Evolutionary conservation across 2,329 filamentous ascomycete species (phyloP).

Genomic region (Colletotrichum simmondsii): DNA sequence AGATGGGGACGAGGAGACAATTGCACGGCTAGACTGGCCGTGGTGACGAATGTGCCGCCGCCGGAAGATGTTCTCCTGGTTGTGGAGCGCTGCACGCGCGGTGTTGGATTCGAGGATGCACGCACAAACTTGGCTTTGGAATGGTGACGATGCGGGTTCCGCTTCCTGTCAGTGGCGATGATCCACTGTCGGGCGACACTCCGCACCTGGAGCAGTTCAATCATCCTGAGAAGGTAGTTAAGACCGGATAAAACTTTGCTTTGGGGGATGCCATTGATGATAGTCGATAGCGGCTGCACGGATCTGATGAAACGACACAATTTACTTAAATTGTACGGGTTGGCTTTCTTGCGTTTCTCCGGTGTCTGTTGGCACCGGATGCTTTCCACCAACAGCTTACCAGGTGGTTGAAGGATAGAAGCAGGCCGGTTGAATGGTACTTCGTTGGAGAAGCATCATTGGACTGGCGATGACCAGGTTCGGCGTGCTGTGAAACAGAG

Average conservation of each 20-base stretch:
- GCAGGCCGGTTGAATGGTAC: not conserved
- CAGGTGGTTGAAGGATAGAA: not conserved
- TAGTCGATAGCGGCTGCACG: constrained; percentile 12
- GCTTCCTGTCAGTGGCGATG: not conserved
- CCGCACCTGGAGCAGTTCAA: constrained; percentile 9
- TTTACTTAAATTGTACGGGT: not conserved
- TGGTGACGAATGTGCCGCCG: constrained; percentile 11
- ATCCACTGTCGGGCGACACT: not conserved
- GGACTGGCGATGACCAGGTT: not conserved
- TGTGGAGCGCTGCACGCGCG: constrained; percentile 15
- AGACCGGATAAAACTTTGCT: constrained; percentile 14
- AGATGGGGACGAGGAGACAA: not conserved
- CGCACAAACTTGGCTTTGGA: constrained; percentile 13
- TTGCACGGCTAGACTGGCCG: not conserved
- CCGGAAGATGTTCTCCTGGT: constrained; percentile 1
- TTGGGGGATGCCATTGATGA: not conserved
- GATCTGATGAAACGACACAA: constrained; percentile 27
- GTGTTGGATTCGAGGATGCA: constrained; percentile 8
- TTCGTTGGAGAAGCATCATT: not conserved
- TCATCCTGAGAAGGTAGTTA: constrained; percentile 6
- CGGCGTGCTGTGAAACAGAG: not conserved
- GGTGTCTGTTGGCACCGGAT: not conserved
- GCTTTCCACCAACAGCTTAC: not conserved
- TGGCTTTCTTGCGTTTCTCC: not conserved
- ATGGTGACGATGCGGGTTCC: constrained; percentile 3